Evolutionary conservation across 768 basidiomycete genomes (phyloP).

Genomic region (Mycena metata): DNA sequence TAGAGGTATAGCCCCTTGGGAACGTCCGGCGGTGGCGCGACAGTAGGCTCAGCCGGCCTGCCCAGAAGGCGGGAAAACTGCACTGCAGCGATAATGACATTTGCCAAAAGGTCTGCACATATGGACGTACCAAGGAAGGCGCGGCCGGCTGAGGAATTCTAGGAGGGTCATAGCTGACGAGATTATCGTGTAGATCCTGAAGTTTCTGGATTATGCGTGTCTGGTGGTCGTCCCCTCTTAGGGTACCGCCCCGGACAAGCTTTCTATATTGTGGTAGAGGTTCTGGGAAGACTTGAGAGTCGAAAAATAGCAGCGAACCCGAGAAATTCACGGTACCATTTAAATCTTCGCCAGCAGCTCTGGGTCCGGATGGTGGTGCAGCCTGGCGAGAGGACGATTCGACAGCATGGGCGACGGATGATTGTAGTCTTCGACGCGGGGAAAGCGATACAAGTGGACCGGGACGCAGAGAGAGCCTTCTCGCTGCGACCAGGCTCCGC

Average conservation of each 20-base stretch:
- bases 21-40: slow-evolving; percentile 62
- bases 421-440: slow-evolving; percentile 22
- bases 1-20: slow-evolving; percentile 95
- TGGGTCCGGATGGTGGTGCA: slow-evolving; percentile 4
- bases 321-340: slow-evolving; percentile 20
- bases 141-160: slow-evolving; percentile 60
- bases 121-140: slow-evolving; percentile 54
- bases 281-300: slow-evolving; percentile 41
- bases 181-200: slow-evolving; percentile 81
- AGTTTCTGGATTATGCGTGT: slow-evolving; percentile 85
- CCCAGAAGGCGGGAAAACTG: slow-evolving; percentile 62
- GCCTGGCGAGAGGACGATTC: slow-evolving; percentile 14
- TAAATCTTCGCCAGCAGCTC: slow-evolving; percentile 6
- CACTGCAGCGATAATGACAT: slow-evolving; percentile 37
- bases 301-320: slow-evolving; percentile 4
- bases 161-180: slow-evolving; percentile 80
- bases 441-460: slow-evolving; percentile 6
- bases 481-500: slow-evolving; percentile 24
- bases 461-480: slow-evolving; percentile 29
- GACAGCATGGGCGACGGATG: slow-evolving; percentile 4
- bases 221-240: slow-evolving; percentile 88
- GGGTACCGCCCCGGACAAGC: slow-evolving; percentile 59
- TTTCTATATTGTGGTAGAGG: slow-evolving; percentile 60
- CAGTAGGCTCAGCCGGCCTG: slow-evolving; percentile 49
- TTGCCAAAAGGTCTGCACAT: slow-evolving; percentile 18